Evolutionary conservation across 2,329 filamentous ascomycete genomes (phyloP), one percentile per base, ranked within the genome.

Genomic region (Epichloe uncinata): DNA sequence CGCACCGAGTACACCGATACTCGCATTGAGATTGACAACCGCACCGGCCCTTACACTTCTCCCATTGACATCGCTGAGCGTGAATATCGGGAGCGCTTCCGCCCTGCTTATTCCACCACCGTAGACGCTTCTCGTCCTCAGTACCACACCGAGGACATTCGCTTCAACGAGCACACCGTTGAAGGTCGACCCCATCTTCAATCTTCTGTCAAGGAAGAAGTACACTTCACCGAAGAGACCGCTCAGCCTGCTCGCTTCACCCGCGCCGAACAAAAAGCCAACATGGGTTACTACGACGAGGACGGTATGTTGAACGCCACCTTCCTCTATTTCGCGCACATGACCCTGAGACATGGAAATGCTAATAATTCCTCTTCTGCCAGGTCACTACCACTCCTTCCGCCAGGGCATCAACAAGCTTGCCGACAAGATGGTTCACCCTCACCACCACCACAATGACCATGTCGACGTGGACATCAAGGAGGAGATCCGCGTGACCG

Each of bases 251-350:
- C 73, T 63, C 69, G 64, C 58, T 61, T 61, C 59, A 66, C 60
- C 57, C 63, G 63, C 63, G 56, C 69, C 60, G 57, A 65, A 57
- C 65, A 69, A 52, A 71, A 73, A 61, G 67, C 69, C 68, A 79
- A 77, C 68, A 81, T 81, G 78, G 77, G 76, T 69, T 80, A 81
- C 73, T 80, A 79, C 73, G 77, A 80, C 70, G 75, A 81, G 56
- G 71, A 77, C 60, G 75, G 76, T 80, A 66, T 68, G 76, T 50
- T 26, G 13, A n/a, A 26, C 5, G 3, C 45, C 11, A 35, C 9
- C 18, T 41, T 41, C 18, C 13, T 41, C 30, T 34, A 7, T 11
- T 15, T 20, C 48, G 26, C 48, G 33, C 26, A 49, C 49, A 54
- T 49, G 50, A 55, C 37, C 46, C 35, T 18, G 16, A 15, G 9